phyloP scores from a whole-genome alignment of 345 rosid species.

The Odontarrhena argentea region DNA sequence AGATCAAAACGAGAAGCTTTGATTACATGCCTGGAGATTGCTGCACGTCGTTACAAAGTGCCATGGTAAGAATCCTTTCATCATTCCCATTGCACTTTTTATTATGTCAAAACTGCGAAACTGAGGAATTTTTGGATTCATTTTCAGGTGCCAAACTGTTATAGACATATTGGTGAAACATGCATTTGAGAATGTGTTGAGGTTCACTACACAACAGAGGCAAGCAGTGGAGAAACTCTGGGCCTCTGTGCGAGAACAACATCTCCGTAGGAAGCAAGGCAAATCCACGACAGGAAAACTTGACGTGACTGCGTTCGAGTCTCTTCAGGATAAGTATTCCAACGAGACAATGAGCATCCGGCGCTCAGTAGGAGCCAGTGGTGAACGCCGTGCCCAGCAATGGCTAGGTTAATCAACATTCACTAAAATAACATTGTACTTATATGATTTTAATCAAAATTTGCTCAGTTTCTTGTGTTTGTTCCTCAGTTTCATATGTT shows the following conservation, averaged over 20 bases:
- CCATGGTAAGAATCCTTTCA: constrained; percentile 60
- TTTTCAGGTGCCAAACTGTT: constrained; percentile 90
- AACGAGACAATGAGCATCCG: constrained; percentile 89
- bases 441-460: constrained; percentile 13
- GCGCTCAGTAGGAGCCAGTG: constrained; percentile 78
- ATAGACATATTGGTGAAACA: constrained; percentile 96
- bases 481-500: background rate
- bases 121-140: constrained; percentile 9
- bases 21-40: constrained; percentile 82
- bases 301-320: constrained; percentile 85
- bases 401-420: constrained; percentile 75
- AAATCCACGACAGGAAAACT: constrained; percentile 89
- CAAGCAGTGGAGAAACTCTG: constrained; percentile 85
- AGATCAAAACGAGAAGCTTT: constrained; percentile 80
- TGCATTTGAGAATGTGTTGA: constrained; percentile 75
- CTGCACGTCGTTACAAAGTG: constrained; percentile 81
- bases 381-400: constrained; percentile 85
- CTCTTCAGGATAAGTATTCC: constrained; percentile 85
- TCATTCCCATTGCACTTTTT: constrained; percentile 20
- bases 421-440: constrained; percentile 17
- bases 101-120: constrained; percentile 1
- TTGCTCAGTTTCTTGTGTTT: constrained; percentile 29
- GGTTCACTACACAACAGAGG: constrained; percentile 80
- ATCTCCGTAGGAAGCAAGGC: constrained; percentile 83
- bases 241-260: constrained; percentile 87